Base-by-base conservation (phyloP, 495 filamentous ascomycete genomes). In the Penicillium parvum region DNA sequence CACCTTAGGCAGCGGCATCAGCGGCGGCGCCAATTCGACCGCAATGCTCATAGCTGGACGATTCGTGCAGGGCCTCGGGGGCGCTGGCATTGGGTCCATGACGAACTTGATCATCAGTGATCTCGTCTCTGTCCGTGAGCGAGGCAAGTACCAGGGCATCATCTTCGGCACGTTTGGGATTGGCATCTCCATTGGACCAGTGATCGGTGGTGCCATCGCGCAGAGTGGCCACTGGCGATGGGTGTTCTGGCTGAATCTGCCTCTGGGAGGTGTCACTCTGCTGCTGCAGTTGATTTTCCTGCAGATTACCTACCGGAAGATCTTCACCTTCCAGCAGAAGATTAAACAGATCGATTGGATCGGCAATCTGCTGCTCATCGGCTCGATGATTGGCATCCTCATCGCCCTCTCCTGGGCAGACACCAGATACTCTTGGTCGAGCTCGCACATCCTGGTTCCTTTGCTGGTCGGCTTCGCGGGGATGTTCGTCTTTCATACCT, bases 311-410 rank as follows among this genome's bases (percentile, higher is more conserved):
- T 70, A 83, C 36, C 79, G 81, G 37, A 77, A 79, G 3, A 63
- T 67, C 40, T 83, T 80, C 0, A 62, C 64, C 5, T 57, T 83
- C 8, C 12, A 61, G 16, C 74, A 79, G 0, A 90, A 89, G 0
- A 62, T 94, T 12, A 81, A 79, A 40, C 83, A 85, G 1, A 82
- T 91, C 11, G 86, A 92, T 57, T 90, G 85, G 84, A 61, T 78
- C 22, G 87, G 87, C 1, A 81, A 78, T 8, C 33, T 86, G 14
- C 76, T 77, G 3, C 78, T 92, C 37, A 72, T 90, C 5, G 81
- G 78, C 8, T 78, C 82, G 6, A 86, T 84, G 0, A 57, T 91
- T 32, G 86, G 91, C 78, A 60, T 95, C 23, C 69, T 94, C 3
- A 73, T 91, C 3, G 88, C 83, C 1, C 70, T 94, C 11, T 79